Base-by-base conservation (phyloP, 2,329 filamentous ascomycete species). In the Hymenoscyphus fraxineus region DNA sequence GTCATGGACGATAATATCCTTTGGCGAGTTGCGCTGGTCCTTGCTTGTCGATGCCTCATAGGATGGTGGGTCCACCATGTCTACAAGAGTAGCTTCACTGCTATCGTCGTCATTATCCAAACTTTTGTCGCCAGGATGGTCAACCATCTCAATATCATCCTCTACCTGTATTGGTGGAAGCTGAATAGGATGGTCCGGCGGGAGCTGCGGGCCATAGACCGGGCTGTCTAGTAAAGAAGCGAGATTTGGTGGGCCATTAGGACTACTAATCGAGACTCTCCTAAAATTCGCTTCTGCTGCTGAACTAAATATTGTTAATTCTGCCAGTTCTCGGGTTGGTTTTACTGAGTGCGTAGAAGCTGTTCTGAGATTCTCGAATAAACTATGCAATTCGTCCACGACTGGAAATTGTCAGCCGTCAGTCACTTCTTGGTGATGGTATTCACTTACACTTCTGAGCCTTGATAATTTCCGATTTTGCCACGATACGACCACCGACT, bases 311-410 rank as follows among this genome's bases (percentile, higher is more conserved):
- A 97, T 81, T 0, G 93, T 93, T 47, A 93, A 84, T 59, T 92
- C 88, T 32, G 93, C 93, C 40, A 97, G 82, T 68, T 92, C 86
- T 70, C 90, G 88, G 3, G 88, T 87, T 1, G 93, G 93, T 55
- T 83, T 85, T 38, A 93, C 86, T 16, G 84, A 88, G 12, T 82
- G 78, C 51, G 82, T 80, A 4, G 84, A 79, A 1, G 89, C 87
- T 1, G 81, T 83, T 65, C 89, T 87, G 73, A 97, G 86, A 64
- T 87, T 83, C 10, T 83, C 76, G 73, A 96, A 97, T 0, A 97
- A 79, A 3, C 78, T 80, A 32, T 83, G 83, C 51, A 97, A 81
- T 75, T 93, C 89, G 64, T 84, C 82, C n/a, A 91, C 85, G 73
- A 96, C 91, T 93, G 68, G 44, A 32, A 76, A 69, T 47, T 60